These are phyloP conservation scores for Ustilago vetiveriae DNA, from an alignment of 1,284 basidiomycete species.

Conservation along the genomic window DNA sequence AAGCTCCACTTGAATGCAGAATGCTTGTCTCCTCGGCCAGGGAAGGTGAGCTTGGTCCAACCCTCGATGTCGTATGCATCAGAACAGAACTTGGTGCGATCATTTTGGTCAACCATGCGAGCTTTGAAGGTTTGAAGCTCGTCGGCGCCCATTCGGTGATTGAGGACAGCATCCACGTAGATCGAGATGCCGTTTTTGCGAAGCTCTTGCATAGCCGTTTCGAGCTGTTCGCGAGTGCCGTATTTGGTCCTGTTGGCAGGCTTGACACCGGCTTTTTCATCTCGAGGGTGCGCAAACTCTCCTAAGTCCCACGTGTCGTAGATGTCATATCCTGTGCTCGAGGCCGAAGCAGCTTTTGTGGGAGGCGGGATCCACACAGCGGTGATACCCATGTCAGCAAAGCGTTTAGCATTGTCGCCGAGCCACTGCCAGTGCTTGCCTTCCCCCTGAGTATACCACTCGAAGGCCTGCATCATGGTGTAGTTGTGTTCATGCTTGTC, in stretches of 20 bases:
- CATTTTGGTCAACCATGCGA: slow-evolving; percentile 44
- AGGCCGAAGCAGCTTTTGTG: slow-evolving; percentile 67
- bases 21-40: slow-evolving; percentile 77
- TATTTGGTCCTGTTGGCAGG: slow-evolving; percentile 77
- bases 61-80: slow-evolving; percentile 55
- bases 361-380: slow-evolving; percentile 74
- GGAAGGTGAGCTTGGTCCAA: slow-evolving; percentile 77
- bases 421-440: slow-evolving; percentile 82
- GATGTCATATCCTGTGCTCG: slow-evolving; percentile 69
- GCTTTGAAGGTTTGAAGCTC: slow-evolving; percentile 75
- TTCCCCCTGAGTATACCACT: slow-evolving; percentile 70
- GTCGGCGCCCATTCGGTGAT: slow-evolving; percentile 78
- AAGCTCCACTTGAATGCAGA: slow-evolving; percentile 70
- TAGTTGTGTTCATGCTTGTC: slow-evolving; percentile 52
- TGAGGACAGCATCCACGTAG: slow-evolving; percentile 71
- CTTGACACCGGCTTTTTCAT: slow-evolving; percentile 71
- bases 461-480: slow-evolving; percentile 57
- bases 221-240: slow-evolving; percentile 85
- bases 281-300: slow-evolving; percentile 80
- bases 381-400: slow-evolving; percentile 83
- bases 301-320: slow-evolving; percentile 73
- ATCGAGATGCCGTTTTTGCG: slow-evolving; percentile 67
- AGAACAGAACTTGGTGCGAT: slow-evolving; percentile 37
- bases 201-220: slow-evolving; percentile 73
- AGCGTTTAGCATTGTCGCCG: slow-evolving; percentile 75